Base-by-base conservation (phyloP, 257 asterid genomes). In the Marsdenia floribunda region DNA sequence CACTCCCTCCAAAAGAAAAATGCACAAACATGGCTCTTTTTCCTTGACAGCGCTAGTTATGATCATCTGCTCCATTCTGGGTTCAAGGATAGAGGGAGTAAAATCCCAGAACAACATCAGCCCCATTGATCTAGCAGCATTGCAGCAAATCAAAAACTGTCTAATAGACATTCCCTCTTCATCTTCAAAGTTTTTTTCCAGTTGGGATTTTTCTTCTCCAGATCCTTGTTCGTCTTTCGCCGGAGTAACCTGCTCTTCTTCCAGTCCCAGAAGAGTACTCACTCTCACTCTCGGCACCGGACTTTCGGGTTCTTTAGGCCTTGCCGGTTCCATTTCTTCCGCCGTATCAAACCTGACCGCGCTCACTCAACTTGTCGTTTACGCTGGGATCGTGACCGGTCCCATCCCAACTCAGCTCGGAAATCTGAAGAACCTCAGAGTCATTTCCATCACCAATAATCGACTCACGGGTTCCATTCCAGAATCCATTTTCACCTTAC, bases 361-460 rank as follows among this genome's bases (percentile, higher is more conserved):
- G 50, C 81, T 91, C 57, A 84, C 78, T 3, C 97, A 91, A 40
- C 88, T 91, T 58, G 78, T 91, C 42, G 90, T 91, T 70, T 88
- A 81, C 87, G 21, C 91, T 82, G 94, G 97, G 84, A 86, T 86
- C 80, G 97, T 91, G 78, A 83, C 97, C 19, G 97, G 97, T 14
- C 81, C 94, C 0, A 86, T 91, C 18, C 94, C 97, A 0, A 14
- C 80, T 4, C 79, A 68, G 49, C 44, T 91, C 46, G 87, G 81
- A 33, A 70, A 73, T 7, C 90, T 90, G 50, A 77, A 21, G 33
- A 79, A 74, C 78, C 93, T 91, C 80, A 76, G 72, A 52, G 88
- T 91, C 71, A 46, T 91, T 49, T 87, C 96, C 65, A 83, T 91
- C 55, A 83, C 96, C 1, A 80, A 80, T 59, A 91, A 91, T 75